phyloP scores from a whole-genome alignment of 2,329 filamentous ascomycete genomes.

The Lecanicillium sp. region DNA sequence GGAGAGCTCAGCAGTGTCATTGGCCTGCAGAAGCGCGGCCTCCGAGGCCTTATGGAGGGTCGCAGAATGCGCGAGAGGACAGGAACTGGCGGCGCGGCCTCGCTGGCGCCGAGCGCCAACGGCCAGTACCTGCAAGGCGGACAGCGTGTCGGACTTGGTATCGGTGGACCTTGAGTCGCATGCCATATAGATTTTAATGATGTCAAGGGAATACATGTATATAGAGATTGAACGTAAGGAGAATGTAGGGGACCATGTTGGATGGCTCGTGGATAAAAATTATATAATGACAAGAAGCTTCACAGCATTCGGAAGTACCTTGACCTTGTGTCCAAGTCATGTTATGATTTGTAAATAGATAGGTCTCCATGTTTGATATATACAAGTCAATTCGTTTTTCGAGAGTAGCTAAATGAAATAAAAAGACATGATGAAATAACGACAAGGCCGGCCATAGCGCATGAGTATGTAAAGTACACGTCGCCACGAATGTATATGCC shows the following conservation, averaged over 20 bases:
- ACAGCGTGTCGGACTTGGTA: constrained; percentile 46
- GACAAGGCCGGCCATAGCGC: too few relatives aligned
- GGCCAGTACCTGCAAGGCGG: constrained; percentile 22
- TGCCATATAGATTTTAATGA: constrained; percentile 6
- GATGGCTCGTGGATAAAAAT: background rate
- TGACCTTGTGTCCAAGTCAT: too few relatives aligned
- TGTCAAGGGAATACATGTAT: constrained; percentile 13
- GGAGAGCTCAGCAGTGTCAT: constrained; percentile 84
- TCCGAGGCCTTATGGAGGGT: constrained; percentile 92
- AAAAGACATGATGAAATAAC: too few relatives aligned
- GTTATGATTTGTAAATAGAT: too few relatives aligned
- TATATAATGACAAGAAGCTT: constrained; percentile 4
- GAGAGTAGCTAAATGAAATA: too few relatives aligned
- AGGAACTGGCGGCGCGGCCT: constrained; percentile 33
- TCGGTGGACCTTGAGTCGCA: constrained; percentile 37
- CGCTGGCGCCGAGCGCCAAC: constrained; percentile 27
- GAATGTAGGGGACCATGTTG: background rate
- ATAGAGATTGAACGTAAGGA: constrained; percentile 4
- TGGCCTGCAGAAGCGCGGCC: constrained; percentile 85
- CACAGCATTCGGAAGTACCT: constrained; percentile 6
- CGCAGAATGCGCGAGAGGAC: constrained; percentile 72
- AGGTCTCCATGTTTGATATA: too few relatives aligned
- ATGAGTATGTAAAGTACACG: too few relatives aligned
- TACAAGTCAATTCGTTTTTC: too few relatives aligned
- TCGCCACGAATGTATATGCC: background rate